Evolutionary conservation across 2,329 filamentous ascomycete genomes (phyloP).

Genomic region (Hypoxylon sp.): DNA sequence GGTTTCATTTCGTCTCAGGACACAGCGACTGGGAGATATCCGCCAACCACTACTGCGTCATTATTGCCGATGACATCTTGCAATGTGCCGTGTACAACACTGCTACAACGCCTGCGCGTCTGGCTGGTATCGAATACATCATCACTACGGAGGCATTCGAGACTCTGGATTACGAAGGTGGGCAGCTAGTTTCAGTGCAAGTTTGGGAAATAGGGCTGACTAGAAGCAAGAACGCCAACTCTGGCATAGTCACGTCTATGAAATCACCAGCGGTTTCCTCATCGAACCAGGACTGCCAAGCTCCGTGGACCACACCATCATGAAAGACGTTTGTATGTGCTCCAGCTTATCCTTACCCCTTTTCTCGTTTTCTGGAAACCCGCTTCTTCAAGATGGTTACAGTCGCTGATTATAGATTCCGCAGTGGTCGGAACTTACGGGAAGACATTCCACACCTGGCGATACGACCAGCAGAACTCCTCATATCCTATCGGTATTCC

Average conservation of each 20-base stretch:
- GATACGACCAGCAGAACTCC: conserved; percentile 45
- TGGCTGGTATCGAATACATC: conserved; percentile 47
- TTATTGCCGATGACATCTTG: conserved; percentile 44
- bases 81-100: conserved; percentile 46
- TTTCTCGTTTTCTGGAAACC: background rate
- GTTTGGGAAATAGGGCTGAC: conserved; percentile 9
- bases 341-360: background rate
- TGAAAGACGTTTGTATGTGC: conserved; percentile 46
- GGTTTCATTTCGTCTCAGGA: conserved; percentile 41
- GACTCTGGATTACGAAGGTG: conserved; percentile 47
- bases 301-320: conserved; percentile 47
- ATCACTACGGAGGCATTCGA: conserved; percentile 43
- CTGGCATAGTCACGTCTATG: conserved; percentile 47
- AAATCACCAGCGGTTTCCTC: conserved; percentile 47
- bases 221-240: conserved; percentile 42
- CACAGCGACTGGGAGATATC: conserved; percentile 47
- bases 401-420: conserved; percentile 6
- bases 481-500: conserved; percentile 71
- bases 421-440: conserved; percentile 48
- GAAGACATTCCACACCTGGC: conserved; percentile 50
- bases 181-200: background rate
- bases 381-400: background rate
- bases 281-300: conserved; percentile 40
- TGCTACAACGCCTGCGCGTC: conserved; percentile 34
- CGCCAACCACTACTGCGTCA: conserved; percentile 48